Evolutionary conservation across 2,329 filamentous ascomycete species (phyloP), one percentile per base, ranked within the genome.

Genomic region (Phaeosphaeriaceae sp.): DNA sequence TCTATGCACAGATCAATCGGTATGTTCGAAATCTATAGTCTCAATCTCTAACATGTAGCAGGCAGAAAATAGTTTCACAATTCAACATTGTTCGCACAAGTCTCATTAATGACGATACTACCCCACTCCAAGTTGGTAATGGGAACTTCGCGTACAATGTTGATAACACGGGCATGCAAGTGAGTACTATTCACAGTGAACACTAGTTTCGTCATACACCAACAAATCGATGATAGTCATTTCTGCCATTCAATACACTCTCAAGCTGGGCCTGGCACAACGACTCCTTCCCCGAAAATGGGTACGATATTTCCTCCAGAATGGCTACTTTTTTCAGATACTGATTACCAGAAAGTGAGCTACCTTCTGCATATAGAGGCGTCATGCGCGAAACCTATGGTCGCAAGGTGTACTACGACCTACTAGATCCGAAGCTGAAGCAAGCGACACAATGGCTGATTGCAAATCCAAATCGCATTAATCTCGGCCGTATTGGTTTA

Each of bases 371-470:
- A 11, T 66, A 63, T 42, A 63, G 64, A 2, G 75, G 75, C 1
- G 37, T 76, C 6, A 64, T 73, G 47, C 72, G 73, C 61, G 73
- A 73, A 61, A 74, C 74, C 4, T 73, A 77, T 50, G 74, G 67
- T n/a, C 58, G 70, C 7, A 59, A 76, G 11, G 70, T 77, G 1
- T 75, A 72, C 37, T 77, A 77, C 49, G 67, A 72, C 11, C 66
- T 75, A 39, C 72, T 71, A 1, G 76, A 77, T 48, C 70, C 74
- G 1, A 69, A 68, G 2, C 59, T 77, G 16, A 56, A 61, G 21
- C 60, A 68, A 18, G 75, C 75, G 9, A 79, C 77, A 1, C 76
- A 82, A 40, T 83, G 80, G 81, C 59, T 83, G 0, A 80, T 80
- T 18, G 68, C 73, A 38, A 83, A 82, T 48, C 80, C 80, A 0